Base-by-base conservation (phyloP, 2,329 filamentous ascomycete genomes). In the Colletotrichum shisoi region DNA sequence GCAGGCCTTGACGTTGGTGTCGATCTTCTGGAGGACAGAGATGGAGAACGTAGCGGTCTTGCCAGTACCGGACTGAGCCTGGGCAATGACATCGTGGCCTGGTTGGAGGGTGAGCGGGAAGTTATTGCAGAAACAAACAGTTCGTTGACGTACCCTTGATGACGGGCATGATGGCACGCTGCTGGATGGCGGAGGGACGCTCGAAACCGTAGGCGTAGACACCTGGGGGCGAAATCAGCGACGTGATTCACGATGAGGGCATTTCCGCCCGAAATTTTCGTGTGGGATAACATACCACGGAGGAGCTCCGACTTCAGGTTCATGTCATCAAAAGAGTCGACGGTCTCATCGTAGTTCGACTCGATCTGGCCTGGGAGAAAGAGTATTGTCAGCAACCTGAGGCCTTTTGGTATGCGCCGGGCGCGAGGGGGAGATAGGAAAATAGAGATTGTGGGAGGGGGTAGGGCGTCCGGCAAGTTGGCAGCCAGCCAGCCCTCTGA, bases 121-220 rank as follows among this genome's bases (percentile, higher is more conserved):
- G 44, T 59, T 39, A 39, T 58, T 34, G 57, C 63, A 21, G 58
- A 49, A 34, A 11, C 39, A 44, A 21, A 6, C 21, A 24, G 8
- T 40, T 5, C 9, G 37, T 19, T 31, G 19, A 57, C 90, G 81
- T 85, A 95, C 92, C 94, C 89, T 98, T 97, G 87, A 99, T 98
- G 80, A 99, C 95, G 79, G 95, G 96, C 91, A 98, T 96, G 83
- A 99, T 99, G 76, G 95, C 95, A 80, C 96, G 94, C 91, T 97
- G 93, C 91, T 99, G 95, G 76, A 99, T 99, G 81, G 95, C 94
- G 84, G 95, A 99, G 71, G 95, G 95, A 75, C 95, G 94, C 89
- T 99, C 95, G 86, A 99, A 99, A 91, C 95, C 95, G 82, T 99
- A 99, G 81, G 95, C 95, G 83, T 98, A 99, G 82, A 99, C 93